Evolutionary conservation across 1,284 basidiomycete genomes (phyloP).

Genomic region (Trametes pubescens): DNA sequence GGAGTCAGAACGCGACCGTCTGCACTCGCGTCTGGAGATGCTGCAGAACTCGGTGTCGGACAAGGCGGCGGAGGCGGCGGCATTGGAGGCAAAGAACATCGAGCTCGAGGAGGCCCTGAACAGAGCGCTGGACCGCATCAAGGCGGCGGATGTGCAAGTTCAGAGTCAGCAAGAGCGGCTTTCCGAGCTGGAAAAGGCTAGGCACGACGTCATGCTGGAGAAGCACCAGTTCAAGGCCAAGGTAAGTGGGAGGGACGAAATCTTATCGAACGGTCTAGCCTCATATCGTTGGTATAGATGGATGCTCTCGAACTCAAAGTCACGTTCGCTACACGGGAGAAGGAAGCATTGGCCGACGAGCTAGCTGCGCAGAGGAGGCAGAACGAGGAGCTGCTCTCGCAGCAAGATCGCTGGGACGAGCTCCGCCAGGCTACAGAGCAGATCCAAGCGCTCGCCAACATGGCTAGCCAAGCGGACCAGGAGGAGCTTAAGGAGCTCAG

Average conservation of each 20-base stretch:
- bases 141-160: conserved; percentile 71
- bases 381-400: conserved; percentile 62
- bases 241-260: conserved; percentile 48
- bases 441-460: conserved; percentile 66
- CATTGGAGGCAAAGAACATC: conserved; percentile 60
- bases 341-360: conserved; percentile 60
- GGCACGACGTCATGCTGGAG: conserved; percentile 59
- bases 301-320: conserved; percentile 66
- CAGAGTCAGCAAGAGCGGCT: conserved; percentile 68
- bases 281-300: conserved; percentile 50
- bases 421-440: conserved; percentile 72
- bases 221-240: conserved; percentile 64
- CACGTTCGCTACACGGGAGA: conserved; percentile 64
- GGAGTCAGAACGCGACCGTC: conserved; percentile 69
- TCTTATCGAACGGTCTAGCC: not conserved
- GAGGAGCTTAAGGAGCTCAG: conserved; percentile 76
- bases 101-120: conserved; percentile 76
- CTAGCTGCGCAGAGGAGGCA: conserved; percentile 63
- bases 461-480: conserved; percentile 69
- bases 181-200: conserved; percentile 64
- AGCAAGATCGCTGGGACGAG: conserved; percentile 77
- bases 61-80: conserved; percentile 55
- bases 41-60: conserved; percentile 53
- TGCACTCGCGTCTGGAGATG: conserved; percentile 63
- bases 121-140: conserved; percentile 71